A percentile compares a stretch with the other conserved stretches of the same genome.
phyloP scores from a whole-genome alignment of 2,329 filamentous ascomycete species.

The Hymenoscyphus fraxineus region DNA sequence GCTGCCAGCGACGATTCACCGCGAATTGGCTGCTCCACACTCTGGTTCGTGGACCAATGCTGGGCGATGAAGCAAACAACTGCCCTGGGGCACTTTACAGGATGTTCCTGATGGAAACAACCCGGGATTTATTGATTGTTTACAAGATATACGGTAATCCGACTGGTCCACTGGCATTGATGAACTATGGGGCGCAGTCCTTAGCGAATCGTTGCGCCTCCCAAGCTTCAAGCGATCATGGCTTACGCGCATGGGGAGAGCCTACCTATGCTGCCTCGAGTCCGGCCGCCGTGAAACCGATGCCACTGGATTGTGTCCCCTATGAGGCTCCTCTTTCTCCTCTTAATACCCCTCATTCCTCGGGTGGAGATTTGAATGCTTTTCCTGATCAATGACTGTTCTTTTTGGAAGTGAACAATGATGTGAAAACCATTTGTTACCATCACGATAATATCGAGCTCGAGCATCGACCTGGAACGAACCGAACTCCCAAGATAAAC shows the following conservation, averaged over 20 bases:
- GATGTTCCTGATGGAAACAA: not conserved
- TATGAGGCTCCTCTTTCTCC: not conserved
- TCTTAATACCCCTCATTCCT: not conserved
- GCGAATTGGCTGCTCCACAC: not conserved
- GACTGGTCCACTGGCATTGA: not conserved
- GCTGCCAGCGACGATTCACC: not conserved
- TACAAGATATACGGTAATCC: no score
- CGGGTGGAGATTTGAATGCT: not conserved
- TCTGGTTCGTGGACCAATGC: not conserved
- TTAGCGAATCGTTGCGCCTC: slow-evolving; percentile 22
- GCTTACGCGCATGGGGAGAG: slow-evolving; percentile 1
- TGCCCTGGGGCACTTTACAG: not conserved
- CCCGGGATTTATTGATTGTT: not conserved
- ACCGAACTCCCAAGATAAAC: not conserved
- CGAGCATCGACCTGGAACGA: not conserved
- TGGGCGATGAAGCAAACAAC: not conserved
- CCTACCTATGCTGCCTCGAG: slow-evolving; percentile 7
- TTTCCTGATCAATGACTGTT: not conserved
- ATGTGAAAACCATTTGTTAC: slow-evolving; percentile 6
- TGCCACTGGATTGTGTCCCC: not conserved
- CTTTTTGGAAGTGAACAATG: not conserved
- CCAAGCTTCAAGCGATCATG: not conserved
- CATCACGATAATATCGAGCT: not conserved
- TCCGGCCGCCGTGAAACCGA: slow-evolving; percentile 1
- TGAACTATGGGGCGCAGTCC: slow-evolving; percentile 22